Evolutionary conservation across 192 early-diverging fungal genomes (phyloP), one percentile per base, ranked within the genome.

Genomic region (Borealophlyctis nickersoniae): DNA sequence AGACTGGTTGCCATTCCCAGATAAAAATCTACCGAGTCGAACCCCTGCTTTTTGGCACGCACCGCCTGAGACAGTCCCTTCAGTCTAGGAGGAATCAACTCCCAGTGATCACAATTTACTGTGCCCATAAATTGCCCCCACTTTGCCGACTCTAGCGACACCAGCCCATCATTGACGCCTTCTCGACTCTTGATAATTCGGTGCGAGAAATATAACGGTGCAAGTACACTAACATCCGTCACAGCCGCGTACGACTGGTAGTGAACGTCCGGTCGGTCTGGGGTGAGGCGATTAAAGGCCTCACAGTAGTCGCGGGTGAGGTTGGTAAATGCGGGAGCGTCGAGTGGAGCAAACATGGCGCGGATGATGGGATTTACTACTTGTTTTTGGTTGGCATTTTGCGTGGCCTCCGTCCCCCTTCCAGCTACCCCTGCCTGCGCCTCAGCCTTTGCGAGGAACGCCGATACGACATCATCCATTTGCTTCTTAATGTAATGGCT

Each of bases 121-220:
- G 89, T 89, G 49, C 88, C 87, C 39, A 92, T 70, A 63, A 94
- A 94, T 45, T 86, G 71, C 11, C 95, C 95, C 95, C 92, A 98
- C 67, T 80, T 79, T 2, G 95, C 93, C 66, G 87, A 89, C 11
- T 82, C 68, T 2, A 92, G 61, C 32, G 86, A 88, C 14, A 98
- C 95, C 58, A 98, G 74, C 5, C 95, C 95, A 74, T 98, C 95
- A 71, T 98, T 98, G 0, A 85, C 82, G 1, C 93, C 95, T 66
- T 95, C 95, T 11, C 82, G 80, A 16, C 75, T 73, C 33, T 80
- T 74, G 49, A 98, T 86, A 33, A 96, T 81, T 49, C 89, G 81
- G 67, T 90, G 85, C 4, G 93, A 87, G 27, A 93, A 85, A 22
- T 81, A 82, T 2, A 96, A 78, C 16, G 89, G 90, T 16, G 88